Base-by-base conservation (phyloP, 345 rosid genomes). In the Geranium brycei region DNA sequence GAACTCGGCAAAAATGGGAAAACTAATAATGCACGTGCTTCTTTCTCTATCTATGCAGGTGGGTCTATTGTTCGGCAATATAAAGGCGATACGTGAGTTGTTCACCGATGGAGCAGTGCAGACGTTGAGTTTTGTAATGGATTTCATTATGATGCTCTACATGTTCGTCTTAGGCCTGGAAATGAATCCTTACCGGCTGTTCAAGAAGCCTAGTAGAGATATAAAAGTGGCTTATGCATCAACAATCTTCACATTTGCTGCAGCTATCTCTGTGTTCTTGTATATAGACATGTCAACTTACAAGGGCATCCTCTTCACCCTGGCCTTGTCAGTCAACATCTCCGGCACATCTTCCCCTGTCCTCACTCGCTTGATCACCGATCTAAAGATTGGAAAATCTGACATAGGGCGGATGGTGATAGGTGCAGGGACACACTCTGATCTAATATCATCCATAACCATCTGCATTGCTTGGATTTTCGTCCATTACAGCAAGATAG, bases 101-200 rank as follows among this genome's bases (percentile, higher is more conserved):
- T 65, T 31, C 61, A 66, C 58, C 14, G 31, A 14, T 60, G 74
- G 65, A n/a, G 56, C 19, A 61, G 61, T 32, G 31, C 69, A 6
- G 13, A 86, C 85, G 8, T 31, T 90, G 53, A 79, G 87, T 63
- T 80, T 79, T 60, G 63, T 82, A 0, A 79, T 81, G 0, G 90
- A 86, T 70, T 88, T 90, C 0, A 97, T 96, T 14, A 90, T 93
- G 91, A 78, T 89, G n/a, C 83, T 85, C 47, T 90, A 90, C 71
- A 82, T 87, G 82, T 93, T 93, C 31, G 96, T 87, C 61, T 72
- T 88, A 68, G 99, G 96, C 40, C 69, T 93, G 30, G 99, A 93
- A 76, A 93, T 90, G 99, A 83, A 90, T 66, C 96, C 96, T n/a
- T 81, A 77, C 35, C 83, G 80, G 17, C 76, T 93, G 55, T 74